Conservation (phyloP, 2,329 filamentous ascomycete genomes). For the Ophiocordyceps australis region DNA sequence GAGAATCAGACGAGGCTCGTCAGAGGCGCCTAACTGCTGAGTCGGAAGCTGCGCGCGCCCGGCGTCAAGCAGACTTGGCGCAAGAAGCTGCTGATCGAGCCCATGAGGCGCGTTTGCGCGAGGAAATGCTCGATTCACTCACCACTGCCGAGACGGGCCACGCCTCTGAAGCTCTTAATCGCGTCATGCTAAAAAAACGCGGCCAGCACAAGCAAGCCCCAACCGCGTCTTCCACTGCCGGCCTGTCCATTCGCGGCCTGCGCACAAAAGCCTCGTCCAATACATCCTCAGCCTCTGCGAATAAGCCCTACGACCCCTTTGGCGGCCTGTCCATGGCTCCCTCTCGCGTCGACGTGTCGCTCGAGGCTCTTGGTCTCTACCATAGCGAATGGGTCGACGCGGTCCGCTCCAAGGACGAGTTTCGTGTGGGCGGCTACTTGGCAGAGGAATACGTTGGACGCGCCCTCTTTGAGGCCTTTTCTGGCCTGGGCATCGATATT, state of each 20-base stretch:
- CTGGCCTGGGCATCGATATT: conserved; percentile 74
- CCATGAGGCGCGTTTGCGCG: conserved; percentile 42
- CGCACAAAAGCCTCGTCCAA: conserved; percentile 35
- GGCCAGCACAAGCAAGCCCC: conserved; percentile 28
- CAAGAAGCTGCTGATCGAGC: conserved; percentile 56
- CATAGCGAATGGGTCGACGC: conserved; percentile 56
- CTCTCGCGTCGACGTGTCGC: conserved; percentile 45
- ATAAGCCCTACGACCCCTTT: conserved; percentile 77
- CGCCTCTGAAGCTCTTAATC: conserved; percentile 37
- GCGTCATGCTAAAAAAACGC: conserved; percentile 57
- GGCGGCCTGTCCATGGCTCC: conserved; percentile 53
- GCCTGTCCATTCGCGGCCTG: conserved; percentile 60
- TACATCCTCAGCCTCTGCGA: conserved; percentile 27
- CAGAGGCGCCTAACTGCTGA: conserved; percentile 42
- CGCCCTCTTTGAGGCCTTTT: conserved; percentile 75
- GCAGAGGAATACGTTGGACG: conserved; percentile 66
- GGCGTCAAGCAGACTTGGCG: conserved; percentile 41
- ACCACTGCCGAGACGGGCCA: conserved; percentile 41
- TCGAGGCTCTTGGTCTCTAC: conserved; percentile 40
- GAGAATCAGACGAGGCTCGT: conserved; percentile 34
- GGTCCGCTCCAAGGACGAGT: conserved; percentile 44
- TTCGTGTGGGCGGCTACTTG: conserved; percentile 67
- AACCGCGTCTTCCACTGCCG: conserved; percentile 8
- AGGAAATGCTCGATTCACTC: conserved; percentile 53
- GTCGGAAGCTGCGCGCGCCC: conserved; percentile 40